These are phyloP conservation scores for Colletotrichum liaoningense DNA, from an alignment of 2,329 filamentous ascomycete genomes.

Conservation along the genomic window DNA sequence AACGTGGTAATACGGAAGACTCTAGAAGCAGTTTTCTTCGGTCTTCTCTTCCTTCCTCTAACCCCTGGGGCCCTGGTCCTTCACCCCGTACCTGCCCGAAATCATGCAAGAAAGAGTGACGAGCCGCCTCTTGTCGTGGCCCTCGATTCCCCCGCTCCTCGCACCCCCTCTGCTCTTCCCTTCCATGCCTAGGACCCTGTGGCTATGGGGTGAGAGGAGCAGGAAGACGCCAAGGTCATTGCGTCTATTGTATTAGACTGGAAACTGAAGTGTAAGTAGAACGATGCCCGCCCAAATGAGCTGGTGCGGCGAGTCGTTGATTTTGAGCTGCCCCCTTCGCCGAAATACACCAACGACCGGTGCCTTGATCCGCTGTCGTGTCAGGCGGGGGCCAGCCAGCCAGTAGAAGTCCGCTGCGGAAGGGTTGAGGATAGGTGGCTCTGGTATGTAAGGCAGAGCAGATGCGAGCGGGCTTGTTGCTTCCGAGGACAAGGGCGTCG, in stretches of 20 bases:
- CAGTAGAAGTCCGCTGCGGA: constrained; percentile 1
- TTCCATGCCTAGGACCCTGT: too few species aligned
- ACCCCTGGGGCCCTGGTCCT: background rate
- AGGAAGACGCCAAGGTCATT: background rate
- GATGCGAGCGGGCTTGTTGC: background rate
- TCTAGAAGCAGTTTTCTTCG: background rate
- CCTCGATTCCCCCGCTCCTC: background rate
- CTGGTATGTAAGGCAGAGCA: too few species aligned
- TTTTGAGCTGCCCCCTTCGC: constrained; percentile 6
- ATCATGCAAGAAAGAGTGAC: background rate
- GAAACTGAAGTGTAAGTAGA: background rate
- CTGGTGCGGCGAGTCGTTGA: constrained; percentile 2
- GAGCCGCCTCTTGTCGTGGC: background rate
- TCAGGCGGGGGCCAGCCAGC: background rate
- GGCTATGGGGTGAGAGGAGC: background rate
- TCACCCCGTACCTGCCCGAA: background rate
- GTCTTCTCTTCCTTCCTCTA: background rate
- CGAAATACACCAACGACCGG: background rate
- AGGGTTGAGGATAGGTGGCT: background rate
- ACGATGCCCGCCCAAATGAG: background rate
- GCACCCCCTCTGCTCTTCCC: background rate
- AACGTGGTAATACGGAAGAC: background rate
- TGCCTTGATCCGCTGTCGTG: background rate
- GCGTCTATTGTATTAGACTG: background rate
- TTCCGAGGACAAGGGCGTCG: background rate